phyloP scores from a whole-genome alignment of 805 yeast genomes.

The Wickerhamiella galacta region DNA sequence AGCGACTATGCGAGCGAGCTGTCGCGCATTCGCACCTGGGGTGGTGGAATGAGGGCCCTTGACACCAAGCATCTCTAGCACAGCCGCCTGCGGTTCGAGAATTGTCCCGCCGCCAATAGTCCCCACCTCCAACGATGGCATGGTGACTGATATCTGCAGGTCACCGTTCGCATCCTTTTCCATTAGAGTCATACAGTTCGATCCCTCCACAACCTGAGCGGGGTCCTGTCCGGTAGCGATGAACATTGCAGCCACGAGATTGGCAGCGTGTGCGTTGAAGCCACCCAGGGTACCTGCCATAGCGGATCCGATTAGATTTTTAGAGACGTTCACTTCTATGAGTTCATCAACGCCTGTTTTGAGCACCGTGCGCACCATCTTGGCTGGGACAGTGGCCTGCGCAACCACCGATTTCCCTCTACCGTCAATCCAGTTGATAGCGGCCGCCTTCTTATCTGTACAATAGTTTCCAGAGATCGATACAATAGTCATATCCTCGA shows the following conservation, averaged over 20 bases:
- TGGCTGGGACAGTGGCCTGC: constrained; percentile 77
- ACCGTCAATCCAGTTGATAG: constrained; percentile 98
- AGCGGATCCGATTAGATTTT: constrained; percentile 90
- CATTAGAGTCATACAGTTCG: constrained; percentile 95
- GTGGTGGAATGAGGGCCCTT: constrained; percentile 86
- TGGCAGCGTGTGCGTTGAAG: constrained; percentile 96
- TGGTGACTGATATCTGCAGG: constrained; percentile 83
- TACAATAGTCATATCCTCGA: constrained; percentile 83
- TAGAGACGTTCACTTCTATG: constrained; percentile 74
- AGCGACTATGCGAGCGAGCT: constrained; percentile 82
- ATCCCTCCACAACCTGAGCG: constrained; percentile 96
- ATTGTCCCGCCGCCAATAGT: constrained; percentile 99
- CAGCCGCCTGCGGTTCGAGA: constrained; percentile 89
- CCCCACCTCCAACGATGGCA: constrained; percentile 98
- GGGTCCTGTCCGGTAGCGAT: constrained; percentile 98
- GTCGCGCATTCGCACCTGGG: constrained; percentile 92
- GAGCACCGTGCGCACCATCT: constrained; percentile 61
- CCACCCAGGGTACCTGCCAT: constrained; percentile 99
- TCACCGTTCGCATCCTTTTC: constrained; percentile 65
- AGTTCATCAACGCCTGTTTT: constrained; percentile 86
- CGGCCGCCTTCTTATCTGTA: constrained; percentile 94
- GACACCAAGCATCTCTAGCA: constrained; percentile 87
- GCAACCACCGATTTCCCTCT: constrained; percentile 98
- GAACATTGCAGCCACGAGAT: constrained; percentile 83
- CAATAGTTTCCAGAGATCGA: constrained; percentile 96